Conservation (phyloP, 331 rosid genomes). For the Quercus lobata region DNA sequence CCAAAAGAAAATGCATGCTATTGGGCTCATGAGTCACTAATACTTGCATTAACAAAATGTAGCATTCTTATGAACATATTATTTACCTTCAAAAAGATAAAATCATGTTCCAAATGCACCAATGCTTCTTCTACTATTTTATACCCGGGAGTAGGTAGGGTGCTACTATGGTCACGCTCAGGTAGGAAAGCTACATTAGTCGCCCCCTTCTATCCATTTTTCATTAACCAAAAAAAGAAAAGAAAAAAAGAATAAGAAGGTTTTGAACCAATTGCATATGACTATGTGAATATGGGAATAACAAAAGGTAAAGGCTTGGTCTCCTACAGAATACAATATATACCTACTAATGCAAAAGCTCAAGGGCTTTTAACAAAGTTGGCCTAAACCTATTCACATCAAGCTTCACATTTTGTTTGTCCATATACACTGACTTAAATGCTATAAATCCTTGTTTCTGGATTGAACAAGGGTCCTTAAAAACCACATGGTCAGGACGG, state of each 20-base stretch:
- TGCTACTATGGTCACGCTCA: too few species aligned
- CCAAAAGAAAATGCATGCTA: too few species aligned
- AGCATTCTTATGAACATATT: too few species aligned
- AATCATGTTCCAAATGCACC: background rate
- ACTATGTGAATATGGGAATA: background rate
- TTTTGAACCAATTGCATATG: background rate
- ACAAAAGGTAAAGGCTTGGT: background rate
- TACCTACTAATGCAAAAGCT: constrained; percentile 57
- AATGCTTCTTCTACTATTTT: background rate
- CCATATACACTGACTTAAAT: constrained; percentile 59
- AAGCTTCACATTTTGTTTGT: constrained; percentile 64
- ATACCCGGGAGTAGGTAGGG: background rate
- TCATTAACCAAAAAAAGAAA: too few species aligned
- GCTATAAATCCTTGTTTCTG: constrained; percentile 48
- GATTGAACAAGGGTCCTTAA: constrained; percentile 49
- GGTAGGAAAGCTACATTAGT: too few species aligned
- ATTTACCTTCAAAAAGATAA: too few species aligned
- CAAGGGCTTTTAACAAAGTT: constrained; percentile 22
- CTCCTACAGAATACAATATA: background rate
- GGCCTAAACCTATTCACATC: constrained; percentile 68
- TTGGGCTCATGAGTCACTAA: too few species aligned
- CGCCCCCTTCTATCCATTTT: too few species aligned
- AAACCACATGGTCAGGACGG: constrained; percentile 46
- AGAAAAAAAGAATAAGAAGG: background rate
- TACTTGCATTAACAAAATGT: too few species aligned